These are phyloP conservation scores for Arthromyces matolae DNA, from an alignment of 768 basidiomycete genomes.

Conservation along the genomic window DNA sequence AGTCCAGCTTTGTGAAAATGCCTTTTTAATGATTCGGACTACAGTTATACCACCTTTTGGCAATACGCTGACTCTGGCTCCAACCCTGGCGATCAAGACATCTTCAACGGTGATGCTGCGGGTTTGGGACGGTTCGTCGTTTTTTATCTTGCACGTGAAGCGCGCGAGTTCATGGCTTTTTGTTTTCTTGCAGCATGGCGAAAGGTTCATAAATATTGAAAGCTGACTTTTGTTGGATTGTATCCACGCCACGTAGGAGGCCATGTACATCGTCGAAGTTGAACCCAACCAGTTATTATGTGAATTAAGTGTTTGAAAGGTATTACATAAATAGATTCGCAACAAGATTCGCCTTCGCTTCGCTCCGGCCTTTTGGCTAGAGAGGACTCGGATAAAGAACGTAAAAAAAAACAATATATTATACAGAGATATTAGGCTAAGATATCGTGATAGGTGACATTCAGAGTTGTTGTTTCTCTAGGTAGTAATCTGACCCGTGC, in stretches of 20 bases:
- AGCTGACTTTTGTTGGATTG: too few relatives aligned
- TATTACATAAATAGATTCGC: too few relatives aligned
- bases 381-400: too few relatives aligned
- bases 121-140: slow-evolving; percentile 37
- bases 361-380: too few relatives aligned
- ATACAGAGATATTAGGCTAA: not conserved
- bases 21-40: not conserved
- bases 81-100: slow-evolving; percentile 56
- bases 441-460: not conserved
- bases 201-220: slow-evolving; percentile 9
- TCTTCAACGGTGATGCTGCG: slow-evolving; percentile 50
- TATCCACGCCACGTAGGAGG: too few relatives aligned
- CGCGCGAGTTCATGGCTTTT: not conserved
- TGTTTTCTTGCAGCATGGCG: slow-evolving; percentile 6
- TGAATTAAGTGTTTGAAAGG: too few relatives aligned
- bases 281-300: too few relatives aligned
- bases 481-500: not conserved
- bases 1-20: not conserved
- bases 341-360: too few relatives aligned
- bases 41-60: slow-evolving; percentile 54
- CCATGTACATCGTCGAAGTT: too few relatives aligned
- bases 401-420: too few relatives aligned
- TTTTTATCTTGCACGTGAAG: not conserved
- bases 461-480: not conserved
- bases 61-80: slow-evolving; percentile 53